Evolutionary conservation across 768 basidiomycete species (phyloP).

Genomic region (Tephrocybe sp.): DNA sequence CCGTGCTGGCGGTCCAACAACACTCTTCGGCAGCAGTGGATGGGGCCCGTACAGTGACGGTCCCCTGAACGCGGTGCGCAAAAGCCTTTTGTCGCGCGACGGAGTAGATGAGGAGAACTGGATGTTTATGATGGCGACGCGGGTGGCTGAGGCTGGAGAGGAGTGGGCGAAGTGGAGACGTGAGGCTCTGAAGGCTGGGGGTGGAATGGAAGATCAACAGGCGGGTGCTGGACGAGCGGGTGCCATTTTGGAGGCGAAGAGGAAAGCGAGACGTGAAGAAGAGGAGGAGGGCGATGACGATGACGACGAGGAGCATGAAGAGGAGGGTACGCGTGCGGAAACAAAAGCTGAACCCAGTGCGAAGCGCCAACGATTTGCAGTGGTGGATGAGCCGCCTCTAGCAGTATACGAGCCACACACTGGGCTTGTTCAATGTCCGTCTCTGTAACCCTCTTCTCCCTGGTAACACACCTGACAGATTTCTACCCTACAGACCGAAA

Average conservation of each 20-base stretch:
- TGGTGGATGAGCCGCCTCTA: conserved; percentile 40
- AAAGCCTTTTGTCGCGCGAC: conserved; percentile 74
- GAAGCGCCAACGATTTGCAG: conserved; percentile 28
- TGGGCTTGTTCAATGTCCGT: conserved; percentile 71
- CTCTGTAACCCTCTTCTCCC: conserved; percentile 1
- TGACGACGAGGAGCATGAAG: conserved; percentile 20
- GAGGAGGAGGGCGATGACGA: conserved; percentile 26
- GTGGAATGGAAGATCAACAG: conserved; percentile 34
- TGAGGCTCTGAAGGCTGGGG: conserved; percentile 51
- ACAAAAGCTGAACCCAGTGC: conserved; percentile 15
- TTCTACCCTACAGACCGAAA: conserved; percentile 53
- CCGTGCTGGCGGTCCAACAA: conserved; percentile 90
- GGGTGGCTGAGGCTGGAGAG: conserved; percentile 61
- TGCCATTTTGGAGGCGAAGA: conserved; percentile 16
- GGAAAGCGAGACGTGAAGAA: conserved; percentile 33
- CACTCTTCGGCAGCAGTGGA: conserved; percentile 83
- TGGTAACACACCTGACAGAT: conserved; percentile 1
- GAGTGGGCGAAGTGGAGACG: conserved; percentile 63
- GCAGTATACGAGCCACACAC: conserved; percentile 87
- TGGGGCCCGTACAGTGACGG: conserved; percentile 89
- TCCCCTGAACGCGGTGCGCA: conserved; percentile 80
- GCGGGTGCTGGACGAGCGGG: conserved; percentile 27
- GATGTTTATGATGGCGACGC: conserved; percentile 80
- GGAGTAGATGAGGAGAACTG: conserved; percentile 89
- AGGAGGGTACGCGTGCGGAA: conserved; percentile 6